Evolutionary conservation across 169 alveolate genomes (phyloP).

Genomic region (Plasmodium relictum): DNA sequence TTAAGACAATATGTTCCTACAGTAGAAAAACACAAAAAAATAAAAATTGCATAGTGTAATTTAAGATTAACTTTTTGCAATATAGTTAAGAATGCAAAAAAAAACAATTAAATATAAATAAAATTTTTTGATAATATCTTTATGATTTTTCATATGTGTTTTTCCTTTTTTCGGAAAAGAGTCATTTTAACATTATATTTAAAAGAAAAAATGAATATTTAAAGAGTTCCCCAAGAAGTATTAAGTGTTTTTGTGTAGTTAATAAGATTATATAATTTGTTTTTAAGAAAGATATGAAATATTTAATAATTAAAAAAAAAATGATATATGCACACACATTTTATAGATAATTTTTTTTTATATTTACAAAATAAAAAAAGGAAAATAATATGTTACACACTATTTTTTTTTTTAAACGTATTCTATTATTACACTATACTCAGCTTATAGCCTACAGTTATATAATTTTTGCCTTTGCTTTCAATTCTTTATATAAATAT

Average conservation of each 20-base stretch:
- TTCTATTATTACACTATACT: slow-evolving; percentile 2
- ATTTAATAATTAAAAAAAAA: slow-evolving; percentile 22
- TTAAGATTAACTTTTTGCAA: too few species aligned
- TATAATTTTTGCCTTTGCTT: not conserved
- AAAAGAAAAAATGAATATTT: slow-evolving; percentile 26
- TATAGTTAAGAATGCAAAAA: too few species aligned
- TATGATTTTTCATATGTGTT: slow-evolving; percentile 5
- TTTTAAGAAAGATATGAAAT: slow-evolving; percentile 11
- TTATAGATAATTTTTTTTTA: slow-evolving; percentile 18
- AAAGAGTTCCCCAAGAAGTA: slow-evolving; percentile 10
- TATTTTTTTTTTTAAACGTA: slow-evolving; percentile 18
- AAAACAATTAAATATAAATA: too few species aligned
- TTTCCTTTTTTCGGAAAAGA: slow-evolving; percentile 16
- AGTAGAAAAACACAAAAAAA: too few species aligned
- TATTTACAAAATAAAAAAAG: slow-evolving; percentile 24
- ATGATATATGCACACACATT: slow-evolving; percentile 24
- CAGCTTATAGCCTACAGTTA: slow-evolving; percentile 1
- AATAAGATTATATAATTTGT: not conserved
- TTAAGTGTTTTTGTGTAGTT: not conserved
- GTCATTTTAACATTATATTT: slow-evolving; percentile 14
- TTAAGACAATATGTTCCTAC: too few species aligned
- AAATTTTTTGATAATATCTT: not conserved
- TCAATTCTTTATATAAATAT: slow-evolving; percentile 1
- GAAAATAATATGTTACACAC: slow-evolving; percentile 22
- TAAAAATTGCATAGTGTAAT: too few species aligned